Base-by-base conservation (phyloP, 176 grass and related monocot genomes). In the Thalia dealbata region DNA sequence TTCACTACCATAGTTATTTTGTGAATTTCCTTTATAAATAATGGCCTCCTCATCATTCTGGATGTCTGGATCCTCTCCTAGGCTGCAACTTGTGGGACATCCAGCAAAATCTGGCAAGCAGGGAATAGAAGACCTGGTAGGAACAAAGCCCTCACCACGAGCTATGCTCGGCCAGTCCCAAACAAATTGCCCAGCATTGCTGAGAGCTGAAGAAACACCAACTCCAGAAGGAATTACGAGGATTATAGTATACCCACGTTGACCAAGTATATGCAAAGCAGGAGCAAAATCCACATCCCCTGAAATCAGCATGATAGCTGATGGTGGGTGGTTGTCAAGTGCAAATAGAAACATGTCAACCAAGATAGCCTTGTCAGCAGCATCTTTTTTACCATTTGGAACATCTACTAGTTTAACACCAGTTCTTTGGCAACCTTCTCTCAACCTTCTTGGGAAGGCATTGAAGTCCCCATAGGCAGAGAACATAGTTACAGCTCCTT, bases 401-500 rank as follows among this genome's bases (percentile, higher is more conserved):
- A 91, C 85, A 76, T 91, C 89, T 73, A 91, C 82, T 76, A 91
- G 85, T 71, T 91, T 91, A 76, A 91, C 85, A 66, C 89, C 89
- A 64, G 89, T 91, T 85, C 89, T 84, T 70, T 97, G 93, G 45
- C 89, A 97, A 30, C 93, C 89, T 80, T 97, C 93, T 50, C 93
- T 84, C 19, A 97, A 82, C 63, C 87, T 89, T 62, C 93, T 81
- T 18, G 93, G 93, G 71, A 97, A 92, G 43, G 84, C 85, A 79
- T 97, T 97, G 71, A 92, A 92, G 85, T 97, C 93, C 46, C 93
- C 93, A 74, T 86, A 97, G 52, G 93, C 93, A 75, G 93, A 90
- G 13, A 97, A 88, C 82, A 85, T 65, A 30, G 89, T 88, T 50
- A 97, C 93, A 67, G 78, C 86, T n/a, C 92, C 86, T 10, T 64